Evolutionary conservation across 2,329 filamentous ascomycete genomes (phyloP), one percentile per base, ranked within the genome.

Genomic region (Cryphonectria carpinicola): DNA sequence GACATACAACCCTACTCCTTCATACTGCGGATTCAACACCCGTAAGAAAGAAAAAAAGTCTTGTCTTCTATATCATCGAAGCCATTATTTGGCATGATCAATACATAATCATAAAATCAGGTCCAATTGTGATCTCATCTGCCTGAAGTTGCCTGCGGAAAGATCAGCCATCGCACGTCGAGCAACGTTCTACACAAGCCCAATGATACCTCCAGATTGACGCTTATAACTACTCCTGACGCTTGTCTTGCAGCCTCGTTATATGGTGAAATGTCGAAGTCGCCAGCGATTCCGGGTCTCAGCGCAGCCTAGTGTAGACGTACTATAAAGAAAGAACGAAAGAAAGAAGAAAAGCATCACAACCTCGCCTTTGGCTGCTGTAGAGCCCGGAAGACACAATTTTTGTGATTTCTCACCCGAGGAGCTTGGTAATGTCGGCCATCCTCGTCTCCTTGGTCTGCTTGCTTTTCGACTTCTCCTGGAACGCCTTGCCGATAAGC

Each of bases 401-500:
- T 60, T 35, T 35, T 22, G 11, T 41, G 35, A 22, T 10, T 28
- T 6, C 32, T 72, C 56, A 72, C 13, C 68, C 67, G 19, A 88
- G 80, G 56, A 89, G 77, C 77, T 84, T 86, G 70, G 82, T 73
- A 65, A 89, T 82, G 76, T 89, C 87, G 28, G 82, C 87, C 81
- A 90, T 83, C 5, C 88, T 82, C 19, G 87, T 88, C 70, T 85
- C 87, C 75, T 88, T 87, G 39, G 84, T 84, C 77, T 85, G 88
- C 74, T 87, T 85, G 56, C 83, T 78, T 72, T 87, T 86, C 5
- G 80, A 81, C 71, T 91, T 92, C 81, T 97, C 94, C 71, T 90
- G 87, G 81, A 97, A 96, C 0, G 94, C 93, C 76, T 93, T 88
- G 49, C 86, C 88, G 79, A 96, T 93, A 66, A 97, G 81, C 76